Base-by-base conservation (phyloP, 345 rosid genomes). In the Physaria fendleri region DNA sequence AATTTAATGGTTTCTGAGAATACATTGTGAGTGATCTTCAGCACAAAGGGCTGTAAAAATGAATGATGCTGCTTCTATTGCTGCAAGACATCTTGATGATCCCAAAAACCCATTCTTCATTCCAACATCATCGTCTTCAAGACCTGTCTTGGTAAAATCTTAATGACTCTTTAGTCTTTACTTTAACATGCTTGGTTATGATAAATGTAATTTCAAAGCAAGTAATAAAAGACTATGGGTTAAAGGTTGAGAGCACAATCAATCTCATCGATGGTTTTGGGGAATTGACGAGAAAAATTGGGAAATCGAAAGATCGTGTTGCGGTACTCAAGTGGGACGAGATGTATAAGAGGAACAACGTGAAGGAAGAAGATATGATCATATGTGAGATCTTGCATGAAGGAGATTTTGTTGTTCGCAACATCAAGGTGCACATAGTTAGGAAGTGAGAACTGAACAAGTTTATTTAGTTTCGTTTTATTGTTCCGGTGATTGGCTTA, bases 301-400 rank as follows among this genome's bases (percentile, higher is more conserved):
- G 62, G n/a, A 11, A 3, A 0, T 53, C 43, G 62, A 61, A 21
- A 3, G 73, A 69, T 45, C 62, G 73, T 10, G 21, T 53, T 2
- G 68, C 35, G 42, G 35, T 61, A 25, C 0, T 15, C 18, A 30
- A 30, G 18, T 68, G 73, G 73, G 16, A 60, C 1, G 28, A 52
- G 8, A 53, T 68, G 6, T 52, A 20, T 1, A 27, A 28, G 2
- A 60, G 73, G 28, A 68, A 61, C 49, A 14, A 45, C 4, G 35
- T 13, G 4, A 53, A 20, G 13, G 4, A 8, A 0, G 50, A 8
- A 28, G 73, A 45, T 5, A 0, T 8, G 3, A 37, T 69, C 43
- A 29, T 69, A 8, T 69, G 73, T 30, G 73, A 68, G 57, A 23
- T 69, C 45, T 0, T 53, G 13, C 62, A 62, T 4, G 10, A 53